Base-by-base conservation (phyloP, 1,139 yeast genomes). In the Yamadazyma dendronema region DNA sequence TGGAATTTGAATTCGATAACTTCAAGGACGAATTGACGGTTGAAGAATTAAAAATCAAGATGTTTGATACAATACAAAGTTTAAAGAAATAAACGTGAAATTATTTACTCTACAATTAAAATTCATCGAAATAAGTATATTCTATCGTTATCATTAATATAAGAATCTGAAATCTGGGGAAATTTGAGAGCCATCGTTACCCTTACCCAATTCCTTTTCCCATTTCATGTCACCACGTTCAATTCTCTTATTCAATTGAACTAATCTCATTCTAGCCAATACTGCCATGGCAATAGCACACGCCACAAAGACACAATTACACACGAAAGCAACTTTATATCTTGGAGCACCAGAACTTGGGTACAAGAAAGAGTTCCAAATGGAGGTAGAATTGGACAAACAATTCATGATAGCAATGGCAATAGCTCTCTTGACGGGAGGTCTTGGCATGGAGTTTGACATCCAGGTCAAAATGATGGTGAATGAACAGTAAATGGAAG, bases 1-100 rank as follows among this genome's bases (percentile, higher is more conserved):
- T 79, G 41, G 87, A 89, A 56, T 90, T 92, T 62, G 85, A 81
- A 45, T 90, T 88, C 53, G 97, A 92, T 56, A 72, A 77, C 48
- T 70, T 24, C 4, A 30, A 75, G 44, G 85, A 85, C 57, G 81
- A 81, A 37, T 67, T 90, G 46, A 73, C 79, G 24, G 67, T 84
- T 38, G 77, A 74, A 31, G 92, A 88, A 48, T 67, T 90, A 50
- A 88, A 89, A 62, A 64, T 68, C 42, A 63, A 85, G 65, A 65
- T 88, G 39, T 85, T 79, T 61, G 30, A 28, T 15, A 22, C 14
- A 3, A 29, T 40, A 65, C 61, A 17, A 28, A 15, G 30, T 13
- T 22, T 6, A 16, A 14, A 14, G 19, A 15, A 11, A 21, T 22
- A 19, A 19, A 19, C 22, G 9, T 6, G 9, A 19, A 19, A 6